Conservation (phyloP, 169 alveolate species). For the Eimeria necatrix region DNA sequence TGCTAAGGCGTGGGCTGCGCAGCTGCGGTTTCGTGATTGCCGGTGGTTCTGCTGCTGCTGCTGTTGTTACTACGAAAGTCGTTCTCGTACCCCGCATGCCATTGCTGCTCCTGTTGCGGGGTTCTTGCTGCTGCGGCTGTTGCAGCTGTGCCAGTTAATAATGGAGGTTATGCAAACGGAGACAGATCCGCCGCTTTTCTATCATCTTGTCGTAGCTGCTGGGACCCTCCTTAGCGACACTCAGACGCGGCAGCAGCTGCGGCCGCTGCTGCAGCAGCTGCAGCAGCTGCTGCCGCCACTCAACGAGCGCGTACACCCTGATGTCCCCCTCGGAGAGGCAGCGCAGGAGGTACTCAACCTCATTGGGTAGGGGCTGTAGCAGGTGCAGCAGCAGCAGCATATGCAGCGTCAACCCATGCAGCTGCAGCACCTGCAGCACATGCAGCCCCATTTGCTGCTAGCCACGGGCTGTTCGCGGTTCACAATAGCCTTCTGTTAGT, state of each 20-base stretch:
- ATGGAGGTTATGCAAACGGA: neutral
- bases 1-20: conserved; percentile 10
- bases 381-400: neutral
- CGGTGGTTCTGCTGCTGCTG: neutral
- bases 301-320: conserved; percentile 45
- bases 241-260: conserved; percentile 52
- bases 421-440: conserved; percentile 19
- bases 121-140: conserved; percentile 37
- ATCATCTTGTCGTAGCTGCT: conserved; percentile 10
- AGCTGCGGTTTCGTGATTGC: neutral
- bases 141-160: conserved; percentile 34
- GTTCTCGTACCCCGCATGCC: neutral
- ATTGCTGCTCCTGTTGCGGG: conserved; percentile 10
- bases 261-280: conserved; percentile 45
- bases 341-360: conserved; percentile 19
- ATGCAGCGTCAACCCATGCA: conserved; percentile 32
- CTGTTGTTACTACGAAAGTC: neutral
- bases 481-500: neutral
- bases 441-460: neutral
- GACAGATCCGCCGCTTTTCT: conserved; percentile 35
- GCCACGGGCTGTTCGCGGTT: neutral
- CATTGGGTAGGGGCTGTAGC: neutral
- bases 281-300: conserved; percentile 62
- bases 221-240: conserved; percentile 38
- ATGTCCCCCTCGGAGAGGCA: conserved; percentile 46